Evolutionary conservation across 805 yeast genomes (phyloP).

Genomic region (Teunomyces stri): DNA sequence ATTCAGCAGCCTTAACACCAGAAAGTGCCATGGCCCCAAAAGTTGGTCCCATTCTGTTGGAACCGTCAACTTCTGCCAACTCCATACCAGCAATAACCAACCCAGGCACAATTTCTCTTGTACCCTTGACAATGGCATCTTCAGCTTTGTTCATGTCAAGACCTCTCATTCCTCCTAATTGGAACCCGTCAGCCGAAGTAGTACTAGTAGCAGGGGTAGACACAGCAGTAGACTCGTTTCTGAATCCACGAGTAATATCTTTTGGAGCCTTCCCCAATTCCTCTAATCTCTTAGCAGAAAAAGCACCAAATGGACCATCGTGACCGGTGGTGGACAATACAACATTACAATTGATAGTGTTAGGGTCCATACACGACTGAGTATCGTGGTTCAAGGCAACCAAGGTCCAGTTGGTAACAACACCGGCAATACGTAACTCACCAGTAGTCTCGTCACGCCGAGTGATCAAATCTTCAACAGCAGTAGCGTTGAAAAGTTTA

Average conservation of each 20-base stretch:
- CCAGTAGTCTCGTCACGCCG: constrained; percentile 57
- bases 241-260: constrained; percentile 36
- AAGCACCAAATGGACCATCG: constrained; percentile 83
- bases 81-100: constrained; percentile 77
- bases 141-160: constrained; percentile 77
- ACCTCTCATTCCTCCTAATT: constrained; percentile 70
- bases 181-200: constrained; percentile 20
- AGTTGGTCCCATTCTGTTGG: constrained; percentile 82
- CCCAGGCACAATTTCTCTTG: constrained; percentile 66
- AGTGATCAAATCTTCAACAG: constrained; percentile 77
- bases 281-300: constrained; percentile 63
- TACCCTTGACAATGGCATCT: constrained; percentile 68
- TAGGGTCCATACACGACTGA: constrained; percentile 82
- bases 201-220: constrained; percentile 5
- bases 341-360: constrained; percentile 65
- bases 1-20: constrained; percentile 77
- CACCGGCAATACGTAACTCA: constrained; percentile 69
- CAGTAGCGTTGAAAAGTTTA: constrained; percentile 75
- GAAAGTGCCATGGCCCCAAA: constrained; percentile 79
- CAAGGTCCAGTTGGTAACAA: constrained; percentile 80
- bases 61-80: constrained; percentile 71
- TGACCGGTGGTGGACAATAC: constrained; percentile 76
- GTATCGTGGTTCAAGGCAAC: constrained; percentile 73
- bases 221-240: constrained; percentile 7
- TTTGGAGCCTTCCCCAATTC: constrained; percentile 41